These are phyloP conservation scores for Solioccasus polychromus DNA, from an alignment of 768 basidiomycete genomes.

Conservation along the genomic window DNA sequence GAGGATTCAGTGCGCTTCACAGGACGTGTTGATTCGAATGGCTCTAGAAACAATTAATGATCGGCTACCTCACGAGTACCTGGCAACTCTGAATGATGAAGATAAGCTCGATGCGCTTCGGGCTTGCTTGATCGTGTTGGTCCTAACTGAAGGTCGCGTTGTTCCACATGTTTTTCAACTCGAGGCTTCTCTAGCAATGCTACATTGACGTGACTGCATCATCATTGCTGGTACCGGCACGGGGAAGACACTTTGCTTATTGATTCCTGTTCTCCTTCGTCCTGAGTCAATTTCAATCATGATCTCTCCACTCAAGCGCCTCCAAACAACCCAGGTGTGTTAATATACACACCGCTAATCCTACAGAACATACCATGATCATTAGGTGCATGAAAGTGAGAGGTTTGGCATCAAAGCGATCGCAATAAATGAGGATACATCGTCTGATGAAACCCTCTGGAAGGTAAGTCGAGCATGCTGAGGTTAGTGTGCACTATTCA, in stretches of 20 bases:
- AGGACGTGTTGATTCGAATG: background rate
- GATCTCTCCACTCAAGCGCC: constrained; percentile 2
- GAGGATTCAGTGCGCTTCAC: no score
- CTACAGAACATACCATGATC: background rate
- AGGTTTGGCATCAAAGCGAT: background rate
- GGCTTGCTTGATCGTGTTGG: background rate
- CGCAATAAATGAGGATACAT: constrained; percentile 10
- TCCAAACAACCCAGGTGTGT: constrained; percentile 6
- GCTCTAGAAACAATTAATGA: background rate
- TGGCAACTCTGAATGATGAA: background rate
- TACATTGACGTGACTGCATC: background rate
- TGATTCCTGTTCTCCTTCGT: background rate
- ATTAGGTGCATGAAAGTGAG: background rate
- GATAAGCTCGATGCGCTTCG: background rate
- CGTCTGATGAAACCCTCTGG: background rate
- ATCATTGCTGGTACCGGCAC: constrained; percentile 1
- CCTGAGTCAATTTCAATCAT: background rate
- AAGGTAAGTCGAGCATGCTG: no score
- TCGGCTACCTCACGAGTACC: background rate
- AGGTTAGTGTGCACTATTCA: no score
- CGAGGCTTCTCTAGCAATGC: background rate
- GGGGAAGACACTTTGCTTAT: constrained; percentile 1
- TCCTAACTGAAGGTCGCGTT: background rate
- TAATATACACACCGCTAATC: background rate
- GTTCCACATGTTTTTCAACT: background rate